Base-by-base conservation (phyloP, 2,329 filamentous ascomycete genomes). In the Bipolaris sorokiniana region DNA sequence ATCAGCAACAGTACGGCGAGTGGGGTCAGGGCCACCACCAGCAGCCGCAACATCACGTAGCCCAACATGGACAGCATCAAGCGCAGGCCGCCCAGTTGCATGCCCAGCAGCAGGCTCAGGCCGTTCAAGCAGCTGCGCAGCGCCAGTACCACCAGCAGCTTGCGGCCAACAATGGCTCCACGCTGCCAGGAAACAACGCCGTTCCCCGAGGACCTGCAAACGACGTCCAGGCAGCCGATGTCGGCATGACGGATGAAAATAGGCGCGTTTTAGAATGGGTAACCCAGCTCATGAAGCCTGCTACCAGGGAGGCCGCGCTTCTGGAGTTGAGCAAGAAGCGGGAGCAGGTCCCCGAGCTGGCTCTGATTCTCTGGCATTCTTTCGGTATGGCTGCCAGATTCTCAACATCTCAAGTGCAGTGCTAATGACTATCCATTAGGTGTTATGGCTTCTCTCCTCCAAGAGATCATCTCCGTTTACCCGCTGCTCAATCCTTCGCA, bases 381-480 rank as follows among this genome's bases (percentile, higher is more conserved):
- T 98, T 97, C 73, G 95, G 94, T 96, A 86, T 46, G 55, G 6
- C 10, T 2, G 28, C 15, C 20, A 11, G 23, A 13, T 18, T 18
- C 5, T 11, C 11, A 10, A 20, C 4, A 26, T 15, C n/a, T 5
- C 33, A 28, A 33, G 10, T 15, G 15, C 38, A 7, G 20, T 36
- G 63, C 61, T 73, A 61, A 70, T 59, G 60, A 58, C 57, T 33
- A 15, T 46, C 26, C 3, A 20, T 11, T 64, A 97, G 92, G 93
- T 71, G 95, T 99, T 72, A 99, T 99, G 95, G 97, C 95, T 44
- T 96, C 92, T 52, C 83, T 99, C 22, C 85, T 98, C 33, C 94
- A 98, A 78, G 95, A 99, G 80, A 99, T 99, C 75, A 99, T 99
- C 74, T 97, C 94, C 10, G 95, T 99, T 53, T 99, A 99, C 76